A percentile compares a stretch with the other conserved stretches of the same genome.
Evolutionary conservation across 2,329 filamentous ascomycete species (phyloP).

Genomic region (Metarhizium rileyi): DNA sequence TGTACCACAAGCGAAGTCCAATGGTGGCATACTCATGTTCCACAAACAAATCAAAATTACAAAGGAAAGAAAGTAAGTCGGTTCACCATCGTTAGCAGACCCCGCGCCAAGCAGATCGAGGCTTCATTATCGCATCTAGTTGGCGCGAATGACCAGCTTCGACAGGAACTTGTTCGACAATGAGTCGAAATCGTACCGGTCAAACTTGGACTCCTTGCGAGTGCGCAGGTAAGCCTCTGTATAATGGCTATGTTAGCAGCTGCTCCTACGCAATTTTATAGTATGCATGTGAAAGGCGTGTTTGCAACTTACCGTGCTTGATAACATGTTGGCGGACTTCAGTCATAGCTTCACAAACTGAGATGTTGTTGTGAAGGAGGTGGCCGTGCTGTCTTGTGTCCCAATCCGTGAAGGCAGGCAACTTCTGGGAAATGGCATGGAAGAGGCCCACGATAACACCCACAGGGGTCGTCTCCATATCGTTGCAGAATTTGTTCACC

Average conservation of each 20-base stretch:
- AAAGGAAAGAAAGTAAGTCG: constrained; percentile 2
- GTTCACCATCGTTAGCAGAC: not conserved
- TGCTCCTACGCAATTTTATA: not conserved
- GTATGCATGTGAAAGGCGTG: not conserved
- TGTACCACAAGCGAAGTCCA: constrained; percentile 20
- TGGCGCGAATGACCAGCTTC: constrained; percentile 90
- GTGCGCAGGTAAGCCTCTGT: constrained; percentile 79
- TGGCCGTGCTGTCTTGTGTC: constrained; percentile 86
- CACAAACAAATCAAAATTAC: constrained; percentile 16
- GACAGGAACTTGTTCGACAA: constrained; percentile 96
- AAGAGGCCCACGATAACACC: constrained; percentile 95
- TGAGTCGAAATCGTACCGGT: constrained; percentile 87
- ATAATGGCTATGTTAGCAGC: constrained; percentile 13
- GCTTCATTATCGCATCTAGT: constrained; percentile 34
- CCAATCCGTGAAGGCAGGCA: constrained; percentile 89
- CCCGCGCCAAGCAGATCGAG: not conserved
- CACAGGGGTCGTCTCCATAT: constrained; percentile 94
- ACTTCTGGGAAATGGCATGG: constrained; percentile 95
- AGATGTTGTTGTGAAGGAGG: constrained; percentile 78
- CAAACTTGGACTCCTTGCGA: constrained; percentile 72
- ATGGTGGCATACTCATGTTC: constrained; percentile 15
- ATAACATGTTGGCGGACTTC: constrained; percentile 88
- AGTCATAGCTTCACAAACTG: constrained; percentile 92
- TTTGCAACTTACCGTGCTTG: constrained; percentile 69
- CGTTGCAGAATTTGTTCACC: constrained; percentile 88